These are phyloP conservation scores for Periglandula ipomoeae DNA, from an alignment of 2,329 filamentous ascomycete genomes.

Conservation along the genomic window DNA sequence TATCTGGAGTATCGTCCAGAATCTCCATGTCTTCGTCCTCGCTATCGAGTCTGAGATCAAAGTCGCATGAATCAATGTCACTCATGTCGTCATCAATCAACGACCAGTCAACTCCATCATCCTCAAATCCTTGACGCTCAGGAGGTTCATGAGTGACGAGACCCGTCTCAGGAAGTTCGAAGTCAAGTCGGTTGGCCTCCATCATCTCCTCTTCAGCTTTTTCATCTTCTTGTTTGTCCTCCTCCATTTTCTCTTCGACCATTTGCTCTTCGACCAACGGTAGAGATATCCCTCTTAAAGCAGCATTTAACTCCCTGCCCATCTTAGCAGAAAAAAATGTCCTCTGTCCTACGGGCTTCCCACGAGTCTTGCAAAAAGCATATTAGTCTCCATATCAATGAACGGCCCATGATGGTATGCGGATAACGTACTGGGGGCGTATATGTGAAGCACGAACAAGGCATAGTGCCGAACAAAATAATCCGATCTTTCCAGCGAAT, in stretches of 20 bases:
- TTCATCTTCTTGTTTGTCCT: not conserved
- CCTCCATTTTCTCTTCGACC: not conserved
- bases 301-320: conserved; percentile 25
- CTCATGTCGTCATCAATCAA: not conserved
- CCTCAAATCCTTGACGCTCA: too few species aligned
- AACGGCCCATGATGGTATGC: too few species aligned
- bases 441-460: conserved; percentile 31
- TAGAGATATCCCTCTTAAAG: conserved; percentile 14
- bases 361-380: conserved; percentile 19
- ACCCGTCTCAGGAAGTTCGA: too few species aligned
- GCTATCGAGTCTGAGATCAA: not conserved
- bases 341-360: conserved; percentile 28
- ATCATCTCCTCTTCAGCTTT: not conserved
- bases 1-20: not conserved
- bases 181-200: not conserved
- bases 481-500: conserved; percentile 51
- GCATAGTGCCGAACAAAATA: conserved; percentile 21
- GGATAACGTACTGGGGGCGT: conserved; percentile 34
- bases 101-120: not conserved
- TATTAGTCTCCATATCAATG: too few species aligned
- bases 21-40: not conserved
- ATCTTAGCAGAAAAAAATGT: conserved; percentile 23
- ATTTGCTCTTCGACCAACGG: not conserved
- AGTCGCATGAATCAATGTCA: not conserved
- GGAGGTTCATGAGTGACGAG: too few species aligned